Evolutionary conservation across 2,329 filamentous ascomycete species (phyloP).

Genomic region (Eurotiales sp.): DNA sequence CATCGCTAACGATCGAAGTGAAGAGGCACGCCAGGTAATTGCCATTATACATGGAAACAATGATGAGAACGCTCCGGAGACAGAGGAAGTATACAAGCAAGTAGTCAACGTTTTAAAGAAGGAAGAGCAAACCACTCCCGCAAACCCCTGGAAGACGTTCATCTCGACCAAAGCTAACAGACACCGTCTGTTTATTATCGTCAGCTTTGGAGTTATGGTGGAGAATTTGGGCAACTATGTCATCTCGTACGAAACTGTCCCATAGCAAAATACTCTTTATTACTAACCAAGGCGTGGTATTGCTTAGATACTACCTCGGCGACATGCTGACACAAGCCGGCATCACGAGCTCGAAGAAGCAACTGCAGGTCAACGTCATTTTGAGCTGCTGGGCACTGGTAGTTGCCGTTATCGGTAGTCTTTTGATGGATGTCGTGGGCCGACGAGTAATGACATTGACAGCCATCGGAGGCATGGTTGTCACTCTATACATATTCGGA

Average conservation of each 20-base stretch:
- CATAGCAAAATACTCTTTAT: neutral
- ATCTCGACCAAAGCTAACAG: conserved; percentile 61
- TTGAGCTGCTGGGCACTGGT: conserved; percentile 10
- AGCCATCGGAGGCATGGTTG: conserved; percentile 3
- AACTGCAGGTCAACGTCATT: conserved; percentile 13
- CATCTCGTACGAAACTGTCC: conserved; percentile 18
- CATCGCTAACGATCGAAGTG: conserved; percentile 36
- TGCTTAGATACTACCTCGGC: conserved; percentile 23
- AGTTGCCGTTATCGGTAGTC: conserved; percentile 9
- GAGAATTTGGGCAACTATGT: conserved; percentile 29
- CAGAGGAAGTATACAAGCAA: neutral
- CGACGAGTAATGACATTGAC: neutral
- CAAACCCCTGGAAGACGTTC: conserved; percentile 59
- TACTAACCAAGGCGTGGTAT: neutral
- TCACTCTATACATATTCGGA: conserved; percentile 5
- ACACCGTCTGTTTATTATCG: conserved; percentile 58
- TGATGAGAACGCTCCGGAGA: neutral
- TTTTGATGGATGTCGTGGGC: conserved; percentile 4
- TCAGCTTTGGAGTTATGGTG: conserved; percentile 59
- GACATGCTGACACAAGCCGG: conserved; percentile 30
- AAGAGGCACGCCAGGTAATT: neutral
- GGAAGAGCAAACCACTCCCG: conserved; percentile 46
- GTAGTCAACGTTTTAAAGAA: conserved; percentile 22
- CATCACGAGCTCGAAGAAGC: conserved; percentile 24
- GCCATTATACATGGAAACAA: neutral